phyloP scores from a whole-genome alignment of 768 basidiomycete genomes.

The Panellus pusillus region DNA sequence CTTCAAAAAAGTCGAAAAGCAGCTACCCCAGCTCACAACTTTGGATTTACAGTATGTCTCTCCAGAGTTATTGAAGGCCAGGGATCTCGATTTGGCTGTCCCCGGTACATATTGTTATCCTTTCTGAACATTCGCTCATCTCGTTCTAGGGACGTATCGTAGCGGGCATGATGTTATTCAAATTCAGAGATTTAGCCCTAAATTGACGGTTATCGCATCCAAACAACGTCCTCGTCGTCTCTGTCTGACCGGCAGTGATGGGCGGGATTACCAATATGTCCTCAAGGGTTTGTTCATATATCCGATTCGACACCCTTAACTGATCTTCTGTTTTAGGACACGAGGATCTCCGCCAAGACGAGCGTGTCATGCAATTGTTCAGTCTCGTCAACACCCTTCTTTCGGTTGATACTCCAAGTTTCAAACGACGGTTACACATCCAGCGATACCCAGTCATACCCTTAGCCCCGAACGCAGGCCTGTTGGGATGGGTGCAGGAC shows the following conservation, averaged over 20 bases:
- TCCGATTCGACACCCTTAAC: background rate
- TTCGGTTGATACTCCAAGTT: conserved; percentile 89
- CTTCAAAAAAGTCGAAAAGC: conserved; percentile 95
- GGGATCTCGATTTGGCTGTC: conserved; percentile 92
- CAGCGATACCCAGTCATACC: conserved; percentile 93
- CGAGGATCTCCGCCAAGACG: conserved; percentile 98
- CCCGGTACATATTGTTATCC: conserved; percentile 56
- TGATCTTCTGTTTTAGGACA: conserved; percentile 60
- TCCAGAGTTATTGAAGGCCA: conserved; percentile 83
- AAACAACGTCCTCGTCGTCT: conserved; percentile 95
- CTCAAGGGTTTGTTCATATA: conserved; percentile 69
- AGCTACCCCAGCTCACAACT: conserved; percentile 82
- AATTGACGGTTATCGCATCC: conserved; percentile 90
- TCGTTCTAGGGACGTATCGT: conserved; percentile 78
- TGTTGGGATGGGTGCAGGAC: conserved; percentile 94
- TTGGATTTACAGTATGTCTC: conserved; percentile 98
- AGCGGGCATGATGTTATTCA: conserved; percentile 80
- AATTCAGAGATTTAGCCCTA: conserved; percentile 84
- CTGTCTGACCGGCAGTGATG: conserved; percentile 86
- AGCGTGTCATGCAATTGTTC: conserved; percentile 98
- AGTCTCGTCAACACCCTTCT: conserved; percentile 95
- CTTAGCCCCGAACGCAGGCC: conserved; percentile 91
- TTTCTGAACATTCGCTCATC: background rate
- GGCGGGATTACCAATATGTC: conserved; percentile 86
- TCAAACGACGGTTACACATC: conserved; percentile 94